Conservation (phyloP, 2,329 filamentous ascomycete species). For the Didymella arachidicola region DNA sequence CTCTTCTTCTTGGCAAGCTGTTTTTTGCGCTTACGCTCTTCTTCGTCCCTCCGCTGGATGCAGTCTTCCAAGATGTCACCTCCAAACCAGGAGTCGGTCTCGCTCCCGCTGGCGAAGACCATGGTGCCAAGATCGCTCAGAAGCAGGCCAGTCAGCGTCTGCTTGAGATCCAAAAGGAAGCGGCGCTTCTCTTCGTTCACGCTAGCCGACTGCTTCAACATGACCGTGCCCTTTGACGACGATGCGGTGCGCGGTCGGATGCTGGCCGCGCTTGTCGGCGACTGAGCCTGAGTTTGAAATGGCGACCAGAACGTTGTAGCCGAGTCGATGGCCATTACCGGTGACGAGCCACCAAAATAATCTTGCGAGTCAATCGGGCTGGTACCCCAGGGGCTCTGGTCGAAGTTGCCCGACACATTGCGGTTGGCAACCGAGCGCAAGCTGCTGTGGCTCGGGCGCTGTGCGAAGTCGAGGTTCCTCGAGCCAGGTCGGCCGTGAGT, state of each 20-base stretch:
- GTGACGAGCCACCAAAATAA: slow-evolving; percentile 73
- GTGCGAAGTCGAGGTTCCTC: slow-evolving; percentile 55
- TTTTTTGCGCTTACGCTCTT: slow-evolving; percentile 51
- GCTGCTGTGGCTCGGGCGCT: slow-evolving; percentile 64
- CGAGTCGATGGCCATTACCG: slow-evolving; percentile 75
- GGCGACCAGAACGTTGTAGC: slow-evolving; percentile 89
- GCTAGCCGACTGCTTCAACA: slow-evolving; percentile 63
- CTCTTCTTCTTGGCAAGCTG: slow-evolving; percentile 57
- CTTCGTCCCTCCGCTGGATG: slow-evolving; percentile 52
- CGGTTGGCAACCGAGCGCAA: slow-evolving; percentile 66
- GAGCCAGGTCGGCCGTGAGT: slow-evolving; percentile 49
- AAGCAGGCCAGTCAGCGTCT: slow-evolving; percentile 81
- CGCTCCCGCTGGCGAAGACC: slow-evolving; percentile 86
- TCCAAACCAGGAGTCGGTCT: slow-evolving; percentile 88
- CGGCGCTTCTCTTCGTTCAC: slow-evolving; percentile 73
- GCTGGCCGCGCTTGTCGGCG: slow-evolving; percentile 69
- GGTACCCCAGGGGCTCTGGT: slow-evolving; percentile 69
- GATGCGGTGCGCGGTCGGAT: slow-evolving; percentile 70
- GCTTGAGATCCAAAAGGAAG: slow-evolving; percentile 80
- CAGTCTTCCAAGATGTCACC: slow-evolving; percentile 63
- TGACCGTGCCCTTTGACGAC: slow-evolving; percentile 72
- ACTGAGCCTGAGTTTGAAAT: slow-evolving; percentile 72
- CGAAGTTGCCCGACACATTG: slow-evolving; percentile 74
- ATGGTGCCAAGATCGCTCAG: slow-evolving; percentile 88
- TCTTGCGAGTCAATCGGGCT: slow-evolving; percentile 75